phyloP scores from a whole-genome alignment of 1,139 yeast species.

The Taphrina wiesneri region DNA sequence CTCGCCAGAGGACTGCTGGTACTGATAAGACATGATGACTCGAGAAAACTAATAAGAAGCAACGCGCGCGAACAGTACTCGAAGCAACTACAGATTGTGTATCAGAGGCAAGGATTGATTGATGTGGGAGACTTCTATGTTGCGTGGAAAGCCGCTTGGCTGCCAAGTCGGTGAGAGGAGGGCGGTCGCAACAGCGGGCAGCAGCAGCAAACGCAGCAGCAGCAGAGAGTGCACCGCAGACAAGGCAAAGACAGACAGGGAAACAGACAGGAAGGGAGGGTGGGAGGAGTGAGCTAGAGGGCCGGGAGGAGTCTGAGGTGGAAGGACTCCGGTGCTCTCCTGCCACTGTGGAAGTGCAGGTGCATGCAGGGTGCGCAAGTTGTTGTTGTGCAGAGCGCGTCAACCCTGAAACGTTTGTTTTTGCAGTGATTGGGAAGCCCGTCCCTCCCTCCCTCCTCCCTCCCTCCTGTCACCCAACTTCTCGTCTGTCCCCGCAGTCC shows the following conservation, averaged over 20 bases:
- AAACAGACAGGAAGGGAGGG: no score
- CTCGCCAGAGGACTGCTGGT: slow-evolving; percentile 22
- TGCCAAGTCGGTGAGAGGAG: slow-evolving; percentile 7
- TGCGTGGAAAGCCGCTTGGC: background rate
- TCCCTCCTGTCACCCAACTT: background rate
- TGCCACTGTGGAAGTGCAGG: no score
- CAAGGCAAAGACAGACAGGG: background rate
- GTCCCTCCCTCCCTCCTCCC: background rate
- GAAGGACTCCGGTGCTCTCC: no score
- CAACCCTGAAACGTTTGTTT: background rate
- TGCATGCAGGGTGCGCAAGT: background rate
- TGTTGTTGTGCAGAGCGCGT: background rate
- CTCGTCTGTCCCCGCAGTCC: no score
- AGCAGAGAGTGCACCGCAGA: background rate
- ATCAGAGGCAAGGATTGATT: background rate
- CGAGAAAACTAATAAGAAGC: slow-evolving; percentile 7
- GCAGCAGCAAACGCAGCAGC: background rate
- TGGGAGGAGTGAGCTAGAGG: no score
- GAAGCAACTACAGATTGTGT: slow-evolving; percentile 3
- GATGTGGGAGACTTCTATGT: background rate
- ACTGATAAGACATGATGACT: slow-evolving; percentile 29
- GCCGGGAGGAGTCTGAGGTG: no score
- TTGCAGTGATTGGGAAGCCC: background rate
- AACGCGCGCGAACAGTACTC: slow-evolving; percentile 35
- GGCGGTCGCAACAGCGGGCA: slow-evolving; percentile 1